Evolutionary conservation across 257 asterid species (phyloP).

Genomic region (Nicotiana attenuata): DNA sequence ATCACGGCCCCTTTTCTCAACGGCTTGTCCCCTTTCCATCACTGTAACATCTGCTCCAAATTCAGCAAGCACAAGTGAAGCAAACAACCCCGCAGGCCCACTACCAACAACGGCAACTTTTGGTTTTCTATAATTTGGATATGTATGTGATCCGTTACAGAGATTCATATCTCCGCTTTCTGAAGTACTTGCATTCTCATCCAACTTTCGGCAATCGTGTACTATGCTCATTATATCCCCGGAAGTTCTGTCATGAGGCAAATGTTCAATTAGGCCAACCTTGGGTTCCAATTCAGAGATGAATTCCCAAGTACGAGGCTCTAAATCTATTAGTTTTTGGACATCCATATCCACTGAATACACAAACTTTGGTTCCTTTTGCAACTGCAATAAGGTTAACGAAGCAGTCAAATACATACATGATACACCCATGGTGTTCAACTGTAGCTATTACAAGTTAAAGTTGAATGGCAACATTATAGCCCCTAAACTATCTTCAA

Average conservation of each 20-base stretch:
- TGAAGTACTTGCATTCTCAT: slow-evolving; percentile 23
- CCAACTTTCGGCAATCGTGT: slow-evolving; percentile 26
- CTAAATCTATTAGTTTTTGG: slow-evolving; percentile 49
- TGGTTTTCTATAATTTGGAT: slow-evolving; percentile 40
- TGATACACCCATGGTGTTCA: background rate
- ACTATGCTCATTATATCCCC: slow-evolving; percentile 55
- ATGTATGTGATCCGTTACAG: slow-evolving; percentile 20
- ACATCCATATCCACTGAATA: slow-evolving; percentile 88
- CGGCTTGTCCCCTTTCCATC: slow-evolving; percentile 91
- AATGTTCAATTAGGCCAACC: slow-evolving; percentile 61
- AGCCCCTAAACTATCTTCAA: background rate
- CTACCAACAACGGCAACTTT: slow-evolving; percentile 85
- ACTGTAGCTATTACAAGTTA: background rate
- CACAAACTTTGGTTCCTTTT: slow-evolving; percentile 81
- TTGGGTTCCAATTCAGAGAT: slow-evolving; percentile 69
- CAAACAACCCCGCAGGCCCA: slow-evolving; percentile 95
- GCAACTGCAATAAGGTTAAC: slow-evolving; percentile 31
- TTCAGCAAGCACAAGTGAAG: slow-evolving; percentile 96
- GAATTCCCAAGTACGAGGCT: slow-evolving; percentile 83
- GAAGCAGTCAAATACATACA: slow-evolving; percentile 8
- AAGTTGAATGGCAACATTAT: background rate
- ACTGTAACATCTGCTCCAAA: slow-evolving; percentile 89
- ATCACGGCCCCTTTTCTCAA: slow-evolving; percentile 93
- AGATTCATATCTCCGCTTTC: slow-evolving; percentile 22
- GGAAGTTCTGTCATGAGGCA: slow-evolving; percentile 32